Base-by-base conservation (phyloP, 2,329 filamentous ascomycete genomes). In the Nigrospora oryzae region DNA sequence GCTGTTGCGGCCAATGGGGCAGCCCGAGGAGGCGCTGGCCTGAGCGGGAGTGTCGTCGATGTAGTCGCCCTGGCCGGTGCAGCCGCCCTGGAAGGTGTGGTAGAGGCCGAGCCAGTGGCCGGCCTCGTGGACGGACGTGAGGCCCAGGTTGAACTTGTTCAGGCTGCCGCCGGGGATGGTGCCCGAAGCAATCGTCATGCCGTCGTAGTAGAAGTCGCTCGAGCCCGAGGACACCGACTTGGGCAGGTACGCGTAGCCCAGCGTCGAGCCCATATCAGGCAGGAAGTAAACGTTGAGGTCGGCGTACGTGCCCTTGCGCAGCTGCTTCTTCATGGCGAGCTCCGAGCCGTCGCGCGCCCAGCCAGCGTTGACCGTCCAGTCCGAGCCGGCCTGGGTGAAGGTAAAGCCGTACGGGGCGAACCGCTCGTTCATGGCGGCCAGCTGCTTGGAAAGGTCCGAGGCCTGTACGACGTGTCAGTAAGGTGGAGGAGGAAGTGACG, bases 351-450 rank as follows among this genome's bases (percentile, higher is more conserved):
- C 66, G 16, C 42, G 48, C 31, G 65, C 65, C 67, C 68, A 74
- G 47, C 52, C 53, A 16, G 53, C 31, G 58, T 74, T 71, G 54
- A 70, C 54, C 33, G 69, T 68, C 39, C 59, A 62, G 31, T 60
- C 61, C 19, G 55, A 66, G 34, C 59, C 62, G 8, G 63, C 55
- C 43, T 69, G 60, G 10, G 58, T 58, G 56, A 73, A 74, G 2
- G 51, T 50, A 47, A 71, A 57, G 34, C 61, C 60, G n/a, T 68
- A 57, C 2, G 63, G 58, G 12, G 57, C 62, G 46, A 63, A 73
- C 17, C 65, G 64, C 0, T 53, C 37, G 50, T 73, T 73, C 47
- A 73, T 51, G 13, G 63, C 60, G 11, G 55, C 45, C 16, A 72
- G 51, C 57, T 73, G 68, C 13, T 7, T 36, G 16, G 31, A 6